Evolutionary conservation across 2,329 filamentous ascomycete species (phyloP).

Genomic region (Lachnellula willkommii): DNA sequence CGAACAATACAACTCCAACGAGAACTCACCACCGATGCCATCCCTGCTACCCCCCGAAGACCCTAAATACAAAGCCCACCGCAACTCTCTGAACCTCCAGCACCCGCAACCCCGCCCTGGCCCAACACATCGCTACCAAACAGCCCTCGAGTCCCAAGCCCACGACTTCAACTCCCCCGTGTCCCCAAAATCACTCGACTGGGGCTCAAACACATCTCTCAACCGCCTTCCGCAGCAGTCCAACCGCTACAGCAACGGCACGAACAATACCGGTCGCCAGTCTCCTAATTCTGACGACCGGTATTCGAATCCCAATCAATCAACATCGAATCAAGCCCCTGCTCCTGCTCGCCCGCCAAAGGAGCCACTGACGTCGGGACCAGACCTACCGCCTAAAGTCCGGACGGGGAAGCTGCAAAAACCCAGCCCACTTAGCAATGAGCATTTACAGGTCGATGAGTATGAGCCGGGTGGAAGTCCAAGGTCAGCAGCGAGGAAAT

Average conservation of each 20-base stretch:
- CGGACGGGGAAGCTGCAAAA: slow-evolving; percentile 49
- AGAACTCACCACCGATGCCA: slow-evolving; percentile 11
- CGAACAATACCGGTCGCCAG: slow-evolving; percentile 24
- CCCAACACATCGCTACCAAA: slow-evolving; percentile 68
- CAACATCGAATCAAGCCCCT: slow-evolving; percentile 30
- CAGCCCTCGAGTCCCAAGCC: slow-evolving; percentile 67
- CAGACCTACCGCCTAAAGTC: slow-evolving; percentile 42
- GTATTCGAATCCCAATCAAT: slow-evolving; percentile 19
- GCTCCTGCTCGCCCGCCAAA: slow-evolving; percentile 56
- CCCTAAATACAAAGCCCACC: slow-evolving; percentile 76
- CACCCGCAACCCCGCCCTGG: slow-evolving; percentile 74
- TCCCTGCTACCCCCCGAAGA: slow-evolving; percentile 45
- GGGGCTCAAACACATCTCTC: slow-evolving; percentile 57
- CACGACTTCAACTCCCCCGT: slow-evolving; percentile 57
- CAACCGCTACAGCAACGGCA: slow-evolving; percentile 39
- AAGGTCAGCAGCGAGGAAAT: slow-evolving; percentile 22
- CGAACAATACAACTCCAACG: slow-evolving; percentile 24
- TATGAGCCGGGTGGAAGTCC: slow-evolving; percentile 22
- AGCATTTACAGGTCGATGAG: slow-evolving; percentile 34
- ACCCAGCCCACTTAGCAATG: slow-evolving; percentile 51
- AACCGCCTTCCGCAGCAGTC: slow-evolving; percentile 47
- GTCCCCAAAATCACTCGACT: slow-evolving; percentile 57
- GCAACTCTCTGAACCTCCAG: slow-evolving; percentile 73
- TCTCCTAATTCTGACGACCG: slow-evolving; percentile 30
- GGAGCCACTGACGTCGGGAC: slow-evolving; percentile 46